Base-by-base conservation (phyloP, 1,284 basidiomycete species). In the Ceratobasidium theobromae region DNA sequence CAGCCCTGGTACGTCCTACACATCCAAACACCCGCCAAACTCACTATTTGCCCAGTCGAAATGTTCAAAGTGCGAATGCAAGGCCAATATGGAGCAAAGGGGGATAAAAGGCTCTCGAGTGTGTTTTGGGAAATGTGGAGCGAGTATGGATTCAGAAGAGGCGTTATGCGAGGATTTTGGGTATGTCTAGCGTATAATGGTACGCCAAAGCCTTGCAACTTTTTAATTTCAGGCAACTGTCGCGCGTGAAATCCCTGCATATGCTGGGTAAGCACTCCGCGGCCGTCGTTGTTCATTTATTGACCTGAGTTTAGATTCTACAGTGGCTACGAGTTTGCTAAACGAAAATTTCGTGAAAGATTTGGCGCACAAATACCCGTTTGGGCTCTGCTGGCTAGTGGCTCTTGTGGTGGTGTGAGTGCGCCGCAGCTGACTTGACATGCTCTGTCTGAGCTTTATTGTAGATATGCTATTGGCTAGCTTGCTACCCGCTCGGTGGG, bases 41-140 rank as follows among this genome's bases (percentile, higher is more conserved):
- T 23, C 23, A 11, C n/a, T 18, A 30, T 25, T 49, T 6, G n/a
- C 35, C 25, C 69, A 90, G 89, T 91, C 60, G 90, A 92, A 75
- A 89, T 92, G 87, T 90, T 91, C 76, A 93, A 95, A 78, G 93
- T 98, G 51, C 85, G 93, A n/a, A 97, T 98, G 95, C 95, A 98
- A 77, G 94, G 92, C 3, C 92, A 95, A 73, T 94, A 93, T 71
- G 91, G 89, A 18, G 82, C 80, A 1, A 80, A 83, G 9, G 80
- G 82, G 4, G 93, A 95, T 74, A 91, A 95, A 77, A 83, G 85
- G 46, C 80, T 97, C 8, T 51, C 65, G 35, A 45, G 45, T 30
- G 65, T 69, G 32, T 79, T 86, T 32, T 79, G 77, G 18, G 91
- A 95, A 71, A 92, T 95, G 86, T 96, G 93, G 88, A 75, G 74